A percentile compares a stretch with the other conserved stretches of the same genome.
Conservation (phyloP, 768 basidiomycete genomes). For the Termitomyces sp. region DNA sequence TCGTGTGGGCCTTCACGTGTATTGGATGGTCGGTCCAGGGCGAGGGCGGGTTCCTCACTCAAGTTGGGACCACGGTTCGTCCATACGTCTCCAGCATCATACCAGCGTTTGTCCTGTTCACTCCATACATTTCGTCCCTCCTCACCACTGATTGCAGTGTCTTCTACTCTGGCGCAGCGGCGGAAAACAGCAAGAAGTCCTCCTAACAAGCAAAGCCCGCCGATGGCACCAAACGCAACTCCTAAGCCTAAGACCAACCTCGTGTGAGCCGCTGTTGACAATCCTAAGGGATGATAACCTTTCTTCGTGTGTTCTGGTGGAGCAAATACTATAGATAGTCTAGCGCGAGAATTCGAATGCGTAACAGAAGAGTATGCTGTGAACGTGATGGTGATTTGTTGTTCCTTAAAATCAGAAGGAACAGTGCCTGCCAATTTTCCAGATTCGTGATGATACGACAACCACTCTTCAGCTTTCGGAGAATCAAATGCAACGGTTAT, state of each 20-base stretch:
- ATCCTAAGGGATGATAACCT: constrained; percentile 25
- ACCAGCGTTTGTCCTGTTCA: constrained; percentile 65
- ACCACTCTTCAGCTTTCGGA: constrained; percentile 36
- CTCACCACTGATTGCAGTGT: constrained; percentile 55
- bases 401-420: constrained; percentile 35
- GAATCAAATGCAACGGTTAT: constrained; percentile 55
- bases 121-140: constrained; percentile 54
- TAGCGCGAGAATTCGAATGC: constrained; percentile 68
- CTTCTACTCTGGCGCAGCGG: constrained; percentile 50
- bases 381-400: constrained; percentile 49
- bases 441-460: constrained; percentile 43
- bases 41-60: constrained; percentile 6
- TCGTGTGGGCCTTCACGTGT: constrained; percentile 10
- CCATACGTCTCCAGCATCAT: constrained; percentile 37
- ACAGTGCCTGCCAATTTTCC: constrained; percentile 51
- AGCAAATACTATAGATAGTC: constrained; percentile 43
- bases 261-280: constrained; percentile 37
- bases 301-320: constrained; percentile 32
- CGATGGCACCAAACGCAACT: constrained; percentile 57
- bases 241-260: constrained; percentile 53
- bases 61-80: constrained; percentile 14
- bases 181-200: constrained; percentile 50
- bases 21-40: constrained; percentile 13
- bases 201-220: constrained; percentile 50
- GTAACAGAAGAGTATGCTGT: constrained; percentile 62